These are phyloP conservation scores for Prunus dulcis DNA, from an alignment of 306 rosid genomes.

Conservation along the genomic window DNA sequence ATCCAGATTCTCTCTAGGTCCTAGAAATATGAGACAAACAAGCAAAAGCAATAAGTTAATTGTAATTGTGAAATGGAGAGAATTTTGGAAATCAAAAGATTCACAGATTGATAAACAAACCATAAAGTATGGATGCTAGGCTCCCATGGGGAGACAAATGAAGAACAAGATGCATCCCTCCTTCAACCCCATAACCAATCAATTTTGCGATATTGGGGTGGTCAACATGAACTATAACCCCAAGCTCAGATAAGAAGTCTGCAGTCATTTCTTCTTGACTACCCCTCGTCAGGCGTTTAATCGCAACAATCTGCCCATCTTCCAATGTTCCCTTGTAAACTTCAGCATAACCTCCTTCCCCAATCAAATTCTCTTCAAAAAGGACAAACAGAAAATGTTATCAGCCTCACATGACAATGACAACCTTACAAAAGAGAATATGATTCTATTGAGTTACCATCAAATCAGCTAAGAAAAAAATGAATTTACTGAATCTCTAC, in stretches of 20 bases:
- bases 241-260: constrained; percentile 97
- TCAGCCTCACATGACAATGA: constrained; percentile 24
- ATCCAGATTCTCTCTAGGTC: constrained; percentile 72
- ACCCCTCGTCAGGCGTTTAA: constrained; percentile 76
- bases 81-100: constrained; percentile 9
- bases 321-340: constrained; percentile 79
- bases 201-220: constrained; percentile 89
- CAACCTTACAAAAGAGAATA: background rate
- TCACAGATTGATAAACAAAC: constrained; percentile 35
- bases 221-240: constrained; percentile 90
- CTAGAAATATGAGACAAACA: constrained; percentile 32
- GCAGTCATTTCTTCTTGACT: constrained; percentile 91
- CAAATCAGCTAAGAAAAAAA: background rate
- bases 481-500: background rate
- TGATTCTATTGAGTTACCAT: background rate
- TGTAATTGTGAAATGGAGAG: constrained; percentile 8
- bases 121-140: constrained; percentile 80
- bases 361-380: constrained; percentile 70
- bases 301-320: constrained; percentile 73
- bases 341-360: constrained; percentile 99
- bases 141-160: constrained; percentile 94
- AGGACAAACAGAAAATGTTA: constrained; percentile 14
- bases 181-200: constrained; percentile 97
- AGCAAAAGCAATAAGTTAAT: constrained; percentile 2
- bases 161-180: constrained; percentile 98